Conservation (phyloP, 371 early-diverging fungal genomes). For the Apophysomyces elegans region DNA sequence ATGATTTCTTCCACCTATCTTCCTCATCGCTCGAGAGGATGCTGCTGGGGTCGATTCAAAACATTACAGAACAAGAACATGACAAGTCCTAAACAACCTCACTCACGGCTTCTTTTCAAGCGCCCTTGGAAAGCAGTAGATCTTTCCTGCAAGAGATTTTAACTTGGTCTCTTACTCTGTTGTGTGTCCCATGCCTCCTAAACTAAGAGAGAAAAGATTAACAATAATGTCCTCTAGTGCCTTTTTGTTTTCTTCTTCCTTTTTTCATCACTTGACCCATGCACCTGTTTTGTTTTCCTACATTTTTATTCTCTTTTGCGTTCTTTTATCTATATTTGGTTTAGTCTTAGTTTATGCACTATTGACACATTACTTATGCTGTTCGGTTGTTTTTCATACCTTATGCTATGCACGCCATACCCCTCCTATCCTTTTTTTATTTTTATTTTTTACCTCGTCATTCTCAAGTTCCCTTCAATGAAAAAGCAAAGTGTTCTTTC, state of each 20-base stretch:
- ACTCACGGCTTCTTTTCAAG: slow-evolving; percentile 28
- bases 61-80: slow-evolving; percentile 42
- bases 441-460: background rate
- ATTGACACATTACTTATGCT: slow-evolving; percentile 21
- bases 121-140: slow-evolving; percentile 43
- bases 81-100: slow-evolving; percentile 28
- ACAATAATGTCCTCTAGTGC: background rate
- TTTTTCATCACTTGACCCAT: background rate
- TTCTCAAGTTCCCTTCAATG: background rate
- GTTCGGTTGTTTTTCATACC: slow-evolving; percentile 3
- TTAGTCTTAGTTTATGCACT: slow-evolving; percentile 23
- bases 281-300: slow-evolving; percentile 19
- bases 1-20: slow-evolving; percentile 48
- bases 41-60: slow-evolving; percentile 54
- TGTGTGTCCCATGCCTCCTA: too few relatives aligned
- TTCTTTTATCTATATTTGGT: slow-evolving; percentile 27
- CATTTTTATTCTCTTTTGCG: slow-evolving; percentile 25
- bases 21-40: slow-evolving; percentile 50
- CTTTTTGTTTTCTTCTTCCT: background rate
- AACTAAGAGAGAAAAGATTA: too few relatives aligned
- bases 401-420: slow-evolving; percentile 25
- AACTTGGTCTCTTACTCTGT: background rate
- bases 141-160: slow-evolving; percentile 9
- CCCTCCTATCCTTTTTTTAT: slow-evolving; percentile 5
- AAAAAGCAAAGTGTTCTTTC: background rate